A percentile compares a stretch with the other conserved stretches of the same genome.
Evolutionary conservation across 805 yeast genomes (phyloP).

Genomic region (Millerago galiae): DNA sequence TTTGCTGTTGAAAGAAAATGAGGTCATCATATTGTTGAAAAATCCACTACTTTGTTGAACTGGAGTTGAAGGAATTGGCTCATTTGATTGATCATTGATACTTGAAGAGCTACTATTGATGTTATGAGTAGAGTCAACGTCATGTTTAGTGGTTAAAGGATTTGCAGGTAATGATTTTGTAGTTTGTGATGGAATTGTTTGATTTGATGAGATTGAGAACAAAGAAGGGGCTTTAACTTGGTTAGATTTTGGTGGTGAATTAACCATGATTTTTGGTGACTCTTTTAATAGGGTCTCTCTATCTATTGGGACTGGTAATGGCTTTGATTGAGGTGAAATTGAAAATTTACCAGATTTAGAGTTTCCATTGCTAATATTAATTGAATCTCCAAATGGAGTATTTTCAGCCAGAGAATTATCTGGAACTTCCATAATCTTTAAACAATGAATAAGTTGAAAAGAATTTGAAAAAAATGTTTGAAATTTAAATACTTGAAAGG

Average conservation of each 20-base stretch:
- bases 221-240: constrained; percentile 4
- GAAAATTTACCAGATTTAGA: neutral
- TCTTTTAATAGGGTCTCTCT: neutral
- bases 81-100: constrained; percentile 9
- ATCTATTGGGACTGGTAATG: neutral
- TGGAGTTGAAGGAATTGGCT: constrained; percentile 15
- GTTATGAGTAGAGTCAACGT: constrained; percentile 31
- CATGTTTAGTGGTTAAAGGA: constrained; percentile 46
- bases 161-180: constrained; percentile 42
- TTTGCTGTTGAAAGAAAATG: constrained; percentile 9
- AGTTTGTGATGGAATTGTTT: neutral
- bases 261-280: neutral
- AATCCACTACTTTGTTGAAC: constrained; percentile 11
- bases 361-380: neutral
- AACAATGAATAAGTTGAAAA: no score
- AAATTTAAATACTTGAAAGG: no score
- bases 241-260: constrained; percentile 7
- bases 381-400: neutral
- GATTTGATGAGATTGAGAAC: constrained; percentile 2
- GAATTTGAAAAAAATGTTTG: no score
- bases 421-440: neutral
- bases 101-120: constrained; percentile 18
- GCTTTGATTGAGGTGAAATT: neutral
- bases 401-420: neutral
- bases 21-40: constrained; percentile 18